Percentiles rank a stretch among this genome's conserved stretches.
Evolutionary conservation across 495 filamentous ascomycete genomes (phyloP).

Genomic region (Thozetella sp.): DNA sequence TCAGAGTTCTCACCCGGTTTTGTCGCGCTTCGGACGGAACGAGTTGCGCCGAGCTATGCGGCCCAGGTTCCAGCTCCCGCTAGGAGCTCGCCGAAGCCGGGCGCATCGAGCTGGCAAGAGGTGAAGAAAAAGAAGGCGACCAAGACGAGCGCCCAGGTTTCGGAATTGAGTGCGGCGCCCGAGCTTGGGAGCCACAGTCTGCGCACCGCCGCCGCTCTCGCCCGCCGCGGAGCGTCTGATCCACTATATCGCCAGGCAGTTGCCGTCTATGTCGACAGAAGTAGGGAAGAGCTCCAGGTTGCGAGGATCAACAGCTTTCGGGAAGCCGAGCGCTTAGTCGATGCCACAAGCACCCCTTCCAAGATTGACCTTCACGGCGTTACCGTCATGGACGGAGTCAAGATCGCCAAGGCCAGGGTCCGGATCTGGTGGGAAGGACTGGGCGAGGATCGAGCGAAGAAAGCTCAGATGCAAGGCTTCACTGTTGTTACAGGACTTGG

Average conservation of each 20-base stretch:
- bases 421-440: constrained; percentile 79
- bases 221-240: constrained; percentile 30
- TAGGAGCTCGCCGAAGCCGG: not conserved
- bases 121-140: not conserved
- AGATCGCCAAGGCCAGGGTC: constrained; percentile 70
- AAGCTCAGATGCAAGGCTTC: constrained; percentile 48
- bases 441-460: constrained; percentile 56
- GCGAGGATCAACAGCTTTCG: constrained; percentile 19
- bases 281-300: constrained; percentile 20
- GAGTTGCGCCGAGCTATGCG: not conserved
- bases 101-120: not conserved
- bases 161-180: not conserved
- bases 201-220: constrained; percentile 27
- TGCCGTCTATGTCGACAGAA: constrained; percentile 34
- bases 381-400: constrained; percentile 73
- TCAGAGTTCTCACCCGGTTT: not conserved
- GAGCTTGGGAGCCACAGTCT: constrained; percentile 11
- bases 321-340: constrained; percentile 62
- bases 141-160: not conserved
- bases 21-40: not conserved
- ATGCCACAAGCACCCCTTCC: constrained; percentile 54
- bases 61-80: not conserved
- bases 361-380: constrained; percentile 84
- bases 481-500: constrained; percentile 82
- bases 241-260: constrained; percentile 38